phyloP scores from a whole-genome alignment of 352 stramenopile species.

The Phytophthora crassamura region DNA sequence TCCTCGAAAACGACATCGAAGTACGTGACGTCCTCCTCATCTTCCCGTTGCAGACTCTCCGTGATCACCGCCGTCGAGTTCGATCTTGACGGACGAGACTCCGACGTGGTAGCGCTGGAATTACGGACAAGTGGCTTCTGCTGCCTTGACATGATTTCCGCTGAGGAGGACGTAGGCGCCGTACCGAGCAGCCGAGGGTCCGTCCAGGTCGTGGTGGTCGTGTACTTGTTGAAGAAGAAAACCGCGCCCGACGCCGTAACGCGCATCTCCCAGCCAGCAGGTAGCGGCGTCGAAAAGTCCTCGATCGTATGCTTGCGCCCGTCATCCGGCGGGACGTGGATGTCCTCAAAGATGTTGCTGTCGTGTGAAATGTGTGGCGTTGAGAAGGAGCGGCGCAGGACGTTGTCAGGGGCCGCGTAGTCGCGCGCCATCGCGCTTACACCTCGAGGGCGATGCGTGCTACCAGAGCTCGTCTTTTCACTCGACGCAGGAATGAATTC shows the following conservation, averaged over 20 bases:
- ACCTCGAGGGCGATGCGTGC: conserved; percentile 31
- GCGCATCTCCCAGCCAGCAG: conserved; percentile 84
- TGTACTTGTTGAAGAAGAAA: conserved; percentile 84
- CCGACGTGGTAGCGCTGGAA: conserved; percentile 15
- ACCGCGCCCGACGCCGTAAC: conserved; percentile 71
- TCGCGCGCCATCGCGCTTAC: conserved; percentile 31
- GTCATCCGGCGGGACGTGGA: conserved; percentile 61
- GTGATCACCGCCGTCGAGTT: conserved; percentile 25
- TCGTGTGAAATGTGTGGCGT: conserved; percentile 44
- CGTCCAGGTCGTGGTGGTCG: conserved; percentile 77
- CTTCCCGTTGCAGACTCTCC: conserved; percentile 3
- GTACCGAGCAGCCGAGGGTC: conserved; percentile 54
- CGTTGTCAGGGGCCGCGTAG: conserved; percentile 34
- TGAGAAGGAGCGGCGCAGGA: conserved; percentile 51
- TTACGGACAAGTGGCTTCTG: conserved; percentile 22
- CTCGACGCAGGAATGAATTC: neutral
- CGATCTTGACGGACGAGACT: conserved; percentile 26
- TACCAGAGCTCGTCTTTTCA: conserved; percentile 14
- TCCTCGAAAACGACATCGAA: conserved; percentile 84
- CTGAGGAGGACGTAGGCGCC: conserved; percentile 17
- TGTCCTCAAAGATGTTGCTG: conserved; percentile 32
- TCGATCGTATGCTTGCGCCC: conserved; percentile 67
- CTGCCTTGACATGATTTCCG: conserved; percentile 12
- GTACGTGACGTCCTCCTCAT: conserved; percentile 30
- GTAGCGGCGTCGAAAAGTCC: conserved; percentile 78